Base-by-base conservation (phyloP, 1,284 basidiomycete genomes). In the Puccinia coronata region DNA sequence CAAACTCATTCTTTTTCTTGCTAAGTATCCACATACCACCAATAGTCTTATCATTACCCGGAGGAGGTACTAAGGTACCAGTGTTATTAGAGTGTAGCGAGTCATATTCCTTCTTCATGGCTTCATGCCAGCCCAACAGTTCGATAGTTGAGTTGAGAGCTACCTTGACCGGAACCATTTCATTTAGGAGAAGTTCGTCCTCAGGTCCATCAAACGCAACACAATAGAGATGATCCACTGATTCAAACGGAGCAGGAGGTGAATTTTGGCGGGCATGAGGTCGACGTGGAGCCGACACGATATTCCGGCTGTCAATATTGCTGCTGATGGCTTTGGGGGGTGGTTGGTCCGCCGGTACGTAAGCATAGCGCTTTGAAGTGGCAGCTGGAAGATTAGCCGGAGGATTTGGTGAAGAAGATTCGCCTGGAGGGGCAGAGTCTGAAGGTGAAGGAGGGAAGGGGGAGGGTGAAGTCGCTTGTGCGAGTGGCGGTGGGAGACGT, bases 21-120 rank as follows among this genome's bases (percentile, higher is more conserved):
- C 23, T 65, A 5, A 77, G 47, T 4, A 41, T 20, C 74, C 74
- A 76, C 57, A 76, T 76, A 3, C 74, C 74, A n/a, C 74, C 74
- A 47, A 76, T 61, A 25, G 23, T 34, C 28, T 77, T 77, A 14
- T 49, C 47, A 25, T 77, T 34, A 3, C 28, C 20, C 6, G 75
- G 57, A 28, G 57, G 36, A 18, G 57, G 41, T 16, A 67, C 59
- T n/a, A 77, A 34, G 5, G 28, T 65, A n/a, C 59, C 75, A 6
- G 55, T 59, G n/a, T 77, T 77, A 6, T 77, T 53, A 25, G 1
- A 2, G 6, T 28, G 31, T 5, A 77, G 47, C 2, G 41, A 65
- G 59, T 67, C 18, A 34, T 12, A 67, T 67, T 67, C 61, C 36
- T 63, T 41, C 1, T 23, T 14, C 36, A 77, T 51, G 1, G 75